Base-by-base conservation (phyloP, 2,329 filamentous ascomycete species). In the Aspergillus proliferans region DNA sequence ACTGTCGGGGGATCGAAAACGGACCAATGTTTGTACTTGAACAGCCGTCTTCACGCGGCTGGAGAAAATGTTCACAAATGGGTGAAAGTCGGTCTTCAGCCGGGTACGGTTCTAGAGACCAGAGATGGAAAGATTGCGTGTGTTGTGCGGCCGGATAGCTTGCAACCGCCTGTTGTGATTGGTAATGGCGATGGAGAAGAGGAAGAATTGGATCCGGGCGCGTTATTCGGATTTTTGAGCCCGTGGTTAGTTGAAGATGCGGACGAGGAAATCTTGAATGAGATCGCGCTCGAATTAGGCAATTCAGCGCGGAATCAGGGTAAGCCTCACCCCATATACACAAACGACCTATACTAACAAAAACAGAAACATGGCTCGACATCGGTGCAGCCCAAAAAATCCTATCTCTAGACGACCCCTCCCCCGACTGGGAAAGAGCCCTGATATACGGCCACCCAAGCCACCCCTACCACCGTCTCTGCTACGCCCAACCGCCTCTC, bases 371-470 rank as follows among this genome's bases (percentile, higher is more conserved):
- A 42, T 55, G 53, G 51, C 41, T 51, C 4, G 46, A 52, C 15
- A 48, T 53, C n/a, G n/a, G 28, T 24, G 34, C 18, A 6, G 12
- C 19, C 4, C 46, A 40, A 24, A 26, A 30, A 22, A 19, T 24
- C 3, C 15, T 48, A 15, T 10, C 19, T 24, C 21, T 53, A 9
- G 8, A 47, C n/a, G 19, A 40, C 33, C 18, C 33, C 26, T 49
- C 47, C 3, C 14, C 47, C n/a, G 42, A 19, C 3, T 58, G 55
- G 55, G 55, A 58, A 26, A 34, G 47, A 34, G 15, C 55, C 3
- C n/a, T 55, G 38, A 45, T 56, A 24, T 53, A 30, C 14, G 54
- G 55, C n/a, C 55, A 58, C 46, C 55, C 55, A 18, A 56, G 24
- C 7, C 55, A 58, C 49, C 55, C 55, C 6, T 54, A 47, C n/a